Evolutionary conservation across 768 basidiomycete genomes (phyloP), one percentile per base, ranked within the genome.

Genomic region (Sporobolomyces roseus): DNA sequence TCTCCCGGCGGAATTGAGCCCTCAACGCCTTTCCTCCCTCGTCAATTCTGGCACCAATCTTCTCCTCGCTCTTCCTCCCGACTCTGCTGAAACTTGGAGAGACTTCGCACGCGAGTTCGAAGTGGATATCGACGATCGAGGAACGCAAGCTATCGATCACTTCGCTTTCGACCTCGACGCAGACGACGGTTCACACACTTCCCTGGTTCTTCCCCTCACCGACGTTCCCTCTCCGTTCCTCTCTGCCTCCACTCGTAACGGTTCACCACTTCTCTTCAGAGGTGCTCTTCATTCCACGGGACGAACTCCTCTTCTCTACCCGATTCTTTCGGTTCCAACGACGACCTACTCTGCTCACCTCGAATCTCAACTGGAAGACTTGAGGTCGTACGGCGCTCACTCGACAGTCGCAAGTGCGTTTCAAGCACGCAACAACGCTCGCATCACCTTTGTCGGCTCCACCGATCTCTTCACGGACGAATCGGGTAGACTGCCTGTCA

Each of bases 21-120:
- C 89, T 2, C 90, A 94, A 77, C 83, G 87, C 17, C 82, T 98
- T 32, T 84, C 92, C 45, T 78, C 83, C 30, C 85, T 92, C 58
- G 81, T 91, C 35, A 81, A 79, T 48, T 32, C 76, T 51, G 61
- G 72, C 33, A 72, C 77, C 63, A 96, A 97, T 81, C 81, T 98
- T 63, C 84, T 99, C 72, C 80, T 96, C 73, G 85, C 88, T 4
- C 84, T 94, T 66, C 88, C 90, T 2, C 81, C 88, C 17, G 46
- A 65, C 29, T 61, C 80, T 46, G 74, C 78, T 12, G 80, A 74
- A 87, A 84, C 80, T 84, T 88, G 79, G 87, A 86, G 3, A 81
- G 89, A 48, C 81, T 93, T 94, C 62, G 90, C 92, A 0, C 79
- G 90, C 55, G 96, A 99, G 81, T 98, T 98, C 82, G 89, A 89